Evolutionary conservation across 202 grass and related monocot genomes (phyloP).

Genomic region (Musa balbisiana): DNA sequence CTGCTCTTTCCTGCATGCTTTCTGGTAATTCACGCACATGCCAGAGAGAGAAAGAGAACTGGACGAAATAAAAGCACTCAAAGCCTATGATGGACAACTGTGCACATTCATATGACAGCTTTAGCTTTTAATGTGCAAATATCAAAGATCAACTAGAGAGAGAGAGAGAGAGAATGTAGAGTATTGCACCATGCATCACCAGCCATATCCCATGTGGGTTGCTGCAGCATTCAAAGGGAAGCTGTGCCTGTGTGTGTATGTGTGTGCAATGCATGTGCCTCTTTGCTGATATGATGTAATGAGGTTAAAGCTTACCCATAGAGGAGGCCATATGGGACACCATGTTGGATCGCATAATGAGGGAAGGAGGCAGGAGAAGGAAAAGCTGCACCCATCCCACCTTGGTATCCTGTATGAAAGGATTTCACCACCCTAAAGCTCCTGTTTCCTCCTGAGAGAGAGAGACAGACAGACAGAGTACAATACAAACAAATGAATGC

Average conservation of each 20-base stretch:
- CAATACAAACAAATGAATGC: neutral
- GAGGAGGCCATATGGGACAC: conserved; percentile 82
- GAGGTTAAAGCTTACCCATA: conserved; percentile 52
- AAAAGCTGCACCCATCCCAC: conserved; percentile 64
- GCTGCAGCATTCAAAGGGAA: neutral
- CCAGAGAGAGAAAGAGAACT: neutral
- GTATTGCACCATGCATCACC: no score
- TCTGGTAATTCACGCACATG: neutral
- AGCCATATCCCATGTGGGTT: neutral
- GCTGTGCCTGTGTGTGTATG: neutral
- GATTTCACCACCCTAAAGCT: conserved; percentile 78
- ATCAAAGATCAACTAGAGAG: neutral
- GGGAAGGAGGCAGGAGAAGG: conserved; percentile 59
- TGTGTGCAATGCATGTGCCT: no score
- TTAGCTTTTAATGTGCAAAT: neutral
- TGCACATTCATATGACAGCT: neutral
- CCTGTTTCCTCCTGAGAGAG: conserved; percentile 52
- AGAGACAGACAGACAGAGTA: conserved; percentile 12
- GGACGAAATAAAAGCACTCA: neutral
- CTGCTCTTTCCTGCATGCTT: neutral
- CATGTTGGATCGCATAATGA: conserved; percentile 91
- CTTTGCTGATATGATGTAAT: no score
- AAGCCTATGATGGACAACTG: conserved; percentile 7
- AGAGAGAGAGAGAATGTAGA: neutral
- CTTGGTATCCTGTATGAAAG: conserved; percentile 69